Conservation (phyloP, 805 yeast species). For the Lachancea fermentati region DNA sequence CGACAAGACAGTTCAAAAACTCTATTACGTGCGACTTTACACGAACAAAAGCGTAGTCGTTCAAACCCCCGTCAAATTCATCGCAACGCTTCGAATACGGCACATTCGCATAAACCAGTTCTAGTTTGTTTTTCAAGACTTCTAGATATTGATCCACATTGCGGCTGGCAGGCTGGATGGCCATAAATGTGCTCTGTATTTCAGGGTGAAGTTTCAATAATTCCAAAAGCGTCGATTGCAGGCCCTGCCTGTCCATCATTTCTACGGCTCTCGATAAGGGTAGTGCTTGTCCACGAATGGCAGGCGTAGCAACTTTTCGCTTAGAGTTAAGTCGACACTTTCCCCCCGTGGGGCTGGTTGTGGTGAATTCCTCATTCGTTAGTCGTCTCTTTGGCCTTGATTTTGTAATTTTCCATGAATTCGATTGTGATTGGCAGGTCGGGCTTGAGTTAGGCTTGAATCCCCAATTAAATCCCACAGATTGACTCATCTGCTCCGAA, state of each 20-base stretch:
- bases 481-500: slow-evolving; percentile 7
- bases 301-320: slow-evolving; percentile 6
- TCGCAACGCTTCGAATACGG: slow-evolving; percentile 26
- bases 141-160: slow-evolving; percentile 21
- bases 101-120: slow-evolving; percentile 20
- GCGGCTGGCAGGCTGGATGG: slow-evolving; percentile 15
- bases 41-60: slow-evolving; percentile 34
- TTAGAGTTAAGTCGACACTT: slow-evolving; percentile 5
- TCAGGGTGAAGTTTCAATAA: slow-evolving; percentile 25
- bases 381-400: slow-evolving; percentile 14
- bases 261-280: slow-evolving; percentile 32
- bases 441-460: slow-evolving; percentile 10
- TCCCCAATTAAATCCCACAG: slow-evolving; percentile 19
- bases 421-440: neutral
- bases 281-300: slow-evolving; percentile 27
- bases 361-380: slow-evolving; percentile 6
- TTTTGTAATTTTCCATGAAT: slow-evolving; percentile 6
- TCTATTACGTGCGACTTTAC: slow-evolving; percentile 29
- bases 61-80: slow-evolving; percentile 12
- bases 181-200: slow-evolving; percentile 16
- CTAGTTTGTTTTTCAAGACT: slow-evolving; percentile 20
- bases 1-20: slow-evolving; percentile 31
- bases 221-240: slow-evolving; percentile 20
- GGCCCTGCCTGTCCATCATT: slow-evolving; percentile 27
- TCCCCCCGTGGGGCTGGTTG: slow-evolving; percentile 2